Evolutionary conservation across 176 grass and related monocot species (phyloP).

Genomic region (Saccharum spontaneum): DNA sequence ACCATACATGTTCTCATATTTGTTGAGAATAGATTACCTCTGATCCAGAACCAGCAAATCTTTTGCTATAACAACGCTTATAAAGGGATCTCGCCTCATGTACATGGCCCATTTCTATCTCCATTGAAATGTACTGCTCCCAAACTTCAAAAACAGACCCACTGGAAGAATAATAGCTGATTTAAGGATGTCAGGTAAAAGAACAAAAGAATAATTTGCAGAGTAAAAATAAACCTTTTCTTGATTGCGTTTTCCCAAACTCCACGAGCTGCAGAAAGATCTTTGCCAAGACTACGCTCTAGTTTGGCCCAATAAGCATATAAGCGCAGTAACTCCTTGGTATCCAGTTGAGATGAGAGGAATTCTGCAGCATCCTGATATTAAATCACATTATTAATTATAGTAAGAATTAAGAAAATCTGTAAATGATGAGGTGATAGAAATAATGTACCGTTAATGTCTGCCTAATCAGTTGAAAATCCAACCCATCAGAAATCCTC

Average conservation of each 20-base stretch:
- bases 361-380: constrained; percentile 77
- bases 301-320: constrained; percentile 80
- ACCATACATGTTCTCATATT: background rate
- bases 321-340: constrained; percentile 67
- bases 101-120: constrained; percentile 64
- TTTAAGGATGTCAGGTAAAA: constrained; percentile 17
- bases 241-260: constrained; percentile 88
- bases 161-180: constrained; percentile 55
- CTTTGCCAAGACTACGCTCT: constrained; percentile 78
- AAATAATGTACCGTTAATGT: constrained; percentile 60
- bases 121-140: constrained; percentile 84
- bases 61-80: constrained; percentile 90
- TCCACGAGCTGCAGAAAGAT: constrained; percentile 63
- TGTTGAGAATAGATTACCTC: constrained; percentile 59
- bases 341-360: constrained; percentile 59
- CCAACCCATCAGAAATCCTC: constrained; percentile 64
- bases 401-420: constrained; percentile 5
- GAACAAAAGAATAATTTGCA: constrained; percentile 21
- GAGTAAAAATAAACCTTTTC: constrained; percentile 64
- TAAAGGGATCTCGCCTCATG: constrained; percentile 88
- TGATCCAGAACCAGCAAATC: constrained; percentile 78
- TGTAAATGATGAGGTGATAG: constrained; percentile 7
- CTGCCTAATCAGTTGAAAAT: constrained; percentile 83
- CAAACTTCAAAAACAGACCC: constrained; percentile 80
- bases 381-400: constrained; percentile 34